A percentile compares a stretch with the other conserved stretches of the same genome.
Evolutionary conservation across 441 rosid genomes (phyloP).

Genomic region (Gossypium trilobum): DNA sequence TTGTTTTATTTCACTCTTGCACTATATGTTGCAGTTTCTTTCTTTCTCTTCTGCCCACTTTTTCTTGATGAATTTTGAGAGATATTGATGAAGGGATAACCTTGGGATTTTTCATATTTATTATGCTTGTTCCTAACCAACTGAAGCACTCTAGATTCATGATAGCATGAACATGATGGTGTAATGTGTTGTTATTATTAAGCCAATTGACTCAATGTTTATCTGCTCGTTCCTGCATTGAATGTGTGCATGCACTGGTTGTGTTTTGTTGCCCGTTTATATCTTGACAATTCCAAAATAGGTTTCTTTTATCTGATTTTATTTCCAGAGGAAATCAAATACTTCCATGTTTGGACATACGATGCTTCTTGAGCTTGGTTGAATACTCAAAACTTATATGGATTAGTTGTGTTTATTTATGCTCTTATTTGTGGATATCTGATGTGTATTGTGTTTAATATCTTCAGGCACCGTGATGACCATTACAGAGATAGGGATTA

Average conservation of each 20-base stretch:
- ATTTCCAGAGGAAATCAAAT: background rate
- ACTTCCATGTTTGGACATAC: background rate
- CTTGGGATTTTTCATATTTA: background rate
- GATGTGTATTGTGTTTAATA: background rate
- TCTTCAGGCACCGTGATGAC: constrained; percentile 47
- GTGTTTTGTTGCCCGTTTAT: background rate
- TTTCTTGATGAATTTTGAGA: background rate
- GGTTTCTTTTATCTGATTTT: background rate
- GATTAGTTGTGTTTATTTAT: background rate
- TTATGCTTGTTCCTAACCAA: background rate
- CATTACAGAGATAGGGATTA: constrained; percentile 40
- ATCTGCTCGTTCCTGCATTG: background rate
- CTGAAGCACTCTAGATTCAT: background rate
- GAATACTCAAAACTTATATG: background rate
- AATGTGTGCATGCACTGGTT: background rate
- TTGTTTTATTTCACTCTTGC: background rate
- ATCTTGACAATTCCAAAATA: background rate
- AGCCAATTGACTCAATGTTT: background rate
- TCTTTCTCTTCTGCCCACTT: background rate
- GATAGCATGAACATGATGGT: background rate
- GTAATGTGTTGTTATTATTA: background rate
- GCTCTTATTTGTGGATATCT: background rate
- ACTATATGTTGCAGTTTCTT: background rate
- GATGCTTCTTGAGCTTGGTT: background rate
- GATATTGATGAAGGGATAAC: background rate